Evolutionary conservation across 169 alveolate genomes (phyloP), one percentile per base, ranked within the genome.

Genomic region (Eimeria zaria): DNA sequence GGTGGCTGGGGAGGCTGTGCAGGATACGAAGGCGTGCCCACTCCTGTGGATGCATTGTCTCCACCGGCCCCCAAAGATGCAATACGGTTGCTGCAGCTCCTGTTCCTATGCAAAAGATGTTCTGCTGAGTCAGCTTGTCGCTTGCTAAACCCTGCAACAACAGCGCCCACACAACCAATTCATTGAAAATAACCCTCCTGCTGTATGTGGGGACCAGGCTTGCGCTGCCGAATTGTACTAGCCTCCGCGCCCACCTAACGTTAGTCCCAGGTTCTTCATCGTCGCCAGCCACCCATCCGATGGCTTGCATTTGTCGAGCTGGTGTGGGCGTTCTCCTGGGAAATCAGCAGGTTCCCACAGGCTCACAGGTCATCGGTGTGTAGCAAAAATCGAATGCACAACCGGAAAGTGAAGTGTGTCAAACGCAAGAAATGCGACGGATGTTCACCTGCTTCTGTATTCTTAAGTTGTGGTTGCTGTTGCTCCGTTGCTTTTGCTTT

Each of bases 271-370:
- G 91, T 58, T 83, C 74, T 83, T 83, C 51, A 83, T 58, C 7
- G 91, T 33, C 55, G 91, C 64, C 48, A 83, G 91, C 91, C 91
- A 83, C 41, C 91, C 91, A 14, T 83, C 91, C 33, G 91, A 39
- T n/a, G 91, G 71, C 48, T 83, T 83, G 91, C 74, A 16, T 0
- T 20, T 44, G 27, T 27, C 88, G 88, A 46, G 46, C 12, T 48
- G 88, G 41, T 24, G 39, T 78, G 64, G 51, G 14, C 14, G 88
- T 18, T 71, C 81, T 74, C 20, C 85, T 78, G 67, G 27, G 46
- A 44, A 78, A 78, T 46, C 88, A 27, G 33, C 74, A 53, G 33
- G 60, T 18, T 30, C 55, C 55, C 58, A 36, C 74, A 83, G 7
- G 76, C 20, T 24, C 91, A 83, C 44, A 58, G 8, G 60, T 20